Conservation (phyloP, 805 yeast genomes). For the Cyberlindnera bimundalis region DNA sequence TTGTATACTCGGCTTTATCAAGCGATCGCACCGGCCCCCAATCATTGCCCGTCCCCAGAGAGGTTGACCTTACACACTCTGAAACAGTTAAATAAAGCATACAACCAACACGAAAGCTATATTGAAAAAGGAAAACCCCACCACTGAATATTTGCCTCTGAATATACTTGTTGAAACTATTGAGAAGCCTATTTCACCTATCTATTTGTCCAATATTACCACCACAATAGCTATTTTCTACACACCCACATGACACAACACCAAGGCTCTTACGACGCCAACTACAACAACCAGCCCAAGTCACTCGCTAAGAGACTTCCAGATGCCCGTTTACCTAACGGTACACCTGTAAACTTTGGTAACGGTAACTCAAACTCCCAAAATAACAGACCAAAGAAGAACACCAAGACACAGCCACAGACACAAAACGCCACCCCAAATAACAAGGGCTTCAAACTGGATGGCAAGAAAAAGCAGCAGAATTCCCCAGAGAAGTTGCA, state of each 20-base stretch:
- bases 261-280: conserved; percentile 8
- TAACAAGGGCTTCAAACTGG: neutral
- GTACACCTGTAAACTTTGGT: conserved; percentile 8
- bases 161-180: no score
- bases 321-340: conserved; percentile 8
- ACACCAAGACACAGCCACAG: neutral
- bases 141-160: no score
- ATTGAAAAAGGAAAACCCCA: no score
- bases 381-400: neutral
- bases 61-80: no score
- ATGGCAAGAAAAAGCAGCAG: neutral
- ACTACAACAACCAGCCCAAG: conserved; percentile 2
- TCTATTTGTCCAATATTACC: no score
- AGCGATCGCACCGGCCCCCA: no score
- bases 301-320: conserved; percentile 1
- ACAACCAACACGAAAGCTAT: no score
- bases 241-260: neutral
- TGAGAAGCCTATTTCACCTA: no score
- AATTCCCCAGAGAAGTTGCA: neutral
- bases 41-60: no score
- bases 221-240: no score
- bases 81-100: no score
- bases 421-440: neutral
- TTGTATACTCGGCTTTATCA: no score
- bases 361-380: neutral